Evolutionary conservation across 2,329 filamentous ascomycete genomes (phyloP).

Genomic region (Pseudogymnoascus sp.): DNA sequence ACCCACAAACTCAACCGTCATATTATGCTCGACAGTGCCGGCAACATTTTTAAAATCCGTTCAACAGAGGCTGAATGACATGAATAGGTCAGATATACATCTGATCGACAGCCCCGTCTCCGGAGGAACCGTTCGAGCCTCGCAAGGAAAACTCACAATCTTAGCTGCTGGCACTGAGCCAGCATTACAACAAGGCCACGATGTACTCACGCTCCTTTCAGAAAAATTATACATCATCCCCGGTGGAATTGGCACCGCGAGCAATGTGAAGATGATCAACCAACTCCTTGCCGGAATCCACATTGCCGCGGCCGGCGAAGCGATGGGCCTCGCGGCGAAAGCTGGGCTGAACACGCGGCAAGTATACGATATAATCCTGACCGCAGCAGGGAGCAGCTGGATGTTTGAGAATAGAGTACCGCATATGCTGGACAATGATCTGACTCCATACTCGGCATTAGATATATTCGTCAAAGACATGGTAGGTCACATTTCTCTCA

Average conservation of each 20-base stretch:
- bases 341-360: slow-evolving; percentile 41
- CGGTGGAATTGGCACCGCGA: slow-evolving; percentile 50
- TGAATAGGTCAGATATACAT: slow-evolving; percentile 51
- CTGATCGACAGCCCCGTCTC: slow-evolving; percentile 67
- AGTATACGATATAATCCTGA: slow-evolving; percentile 8
- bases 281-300: slow-evolving; percentile 55
- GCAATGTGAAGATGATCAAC: slow-evolving; percentile 57
- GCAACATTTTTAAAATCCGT: slow-evolving; percentile 56
- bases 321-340: slow-evolving; percentile 48
- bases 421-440: slow-evolving; percentile 25
- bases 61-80: slow-evolving; percentile 43
- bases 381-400: not conserved
- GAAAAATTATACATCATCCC: slow-evolving; percentile 53
- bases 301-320: slow-evolving; percentile 51
- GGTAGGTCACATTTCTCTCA: slow-evolving; percentile 19
- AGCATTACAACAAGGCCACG: slow-evolving; percentile 47
- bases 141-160: slow-evolving; percentile 64
- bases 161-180: slow-evolving; percentile 56
- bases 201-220: slow-evolving; percentile 55
- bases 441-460: slow-evolving; percentile 30
- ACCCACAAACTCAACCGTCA: slow-evolving; percentile 48
- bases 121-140: slow-evolving; percentile 59
- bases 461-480: slow-evolving; percentile 31
- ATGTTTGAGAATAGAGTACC: not conserved
- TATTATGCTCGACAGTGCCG: slow-evolving; percentile 64